Evolutionary conservation across 2,329 filamentous ascomycete species (phyloP).

Genomic region (Fusarium papillatum): DNA sequence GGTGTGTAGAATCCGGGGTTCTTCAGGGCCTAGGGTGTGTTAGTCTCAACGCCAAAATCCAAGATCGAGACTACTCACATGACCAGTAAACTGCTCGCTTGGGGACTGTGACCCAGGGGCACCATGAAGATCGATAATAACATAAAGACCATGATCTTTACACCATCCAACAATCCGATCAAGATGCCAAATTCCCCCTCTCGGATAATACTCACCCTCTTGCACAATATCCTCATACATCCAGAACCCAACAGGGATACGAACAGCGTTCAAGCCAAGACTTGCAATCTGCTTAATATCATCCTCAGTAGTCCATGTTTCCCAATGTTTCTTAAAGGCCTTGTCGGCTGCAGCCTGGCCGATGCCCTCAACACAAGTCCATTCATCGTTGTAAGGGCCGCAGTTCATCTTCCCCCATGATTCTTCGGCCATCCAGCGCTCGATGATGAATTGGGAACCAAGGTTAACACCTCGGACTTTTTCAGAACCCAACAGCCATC

Average conservation of each 20-base stretch:
- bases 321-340: conserved; percentile 43
- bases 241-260: conserved; percentile 46
- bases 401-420: conserved; percentile 44
- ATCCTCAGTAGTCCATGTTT: conserved; percentile 37
- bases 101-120: conserved; percentile 38
- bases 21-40: neutral
- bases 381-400: conserved; percentile 40
- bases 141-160: conserved; percentile 39
- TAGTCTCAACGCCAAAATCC: neutral
- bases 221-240: conserved; percentile 41
- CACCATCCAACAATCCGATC: conserved; percentile 44
- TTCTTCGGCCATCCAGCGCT: conserved; percentile 43
- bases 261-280: conserved; percentile 40
- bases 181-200: conserved; percentile 42
- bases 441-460: conserved; percentile 44
- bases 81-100: conserved; percentile 42
- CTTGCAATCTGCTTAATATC: conserved; percentile 42
- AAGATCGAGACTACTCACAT: conserved; percentile 24
- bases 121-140: conserved; percentile 43
- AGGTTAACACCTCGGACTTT: conserved; percentile 45
- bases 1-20: conserved; percentile 66
- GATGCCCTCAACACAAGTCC: conserved; percentile 40
- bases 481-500: conserved; percentile 25
- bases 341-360: conserved; percentile 40
- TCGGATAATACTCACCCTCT: conserved; percentile 37